Conservation (phyloP, 2,329 filamentous ascomycete genomes). For the Cryphonectria japonica region DNA sequence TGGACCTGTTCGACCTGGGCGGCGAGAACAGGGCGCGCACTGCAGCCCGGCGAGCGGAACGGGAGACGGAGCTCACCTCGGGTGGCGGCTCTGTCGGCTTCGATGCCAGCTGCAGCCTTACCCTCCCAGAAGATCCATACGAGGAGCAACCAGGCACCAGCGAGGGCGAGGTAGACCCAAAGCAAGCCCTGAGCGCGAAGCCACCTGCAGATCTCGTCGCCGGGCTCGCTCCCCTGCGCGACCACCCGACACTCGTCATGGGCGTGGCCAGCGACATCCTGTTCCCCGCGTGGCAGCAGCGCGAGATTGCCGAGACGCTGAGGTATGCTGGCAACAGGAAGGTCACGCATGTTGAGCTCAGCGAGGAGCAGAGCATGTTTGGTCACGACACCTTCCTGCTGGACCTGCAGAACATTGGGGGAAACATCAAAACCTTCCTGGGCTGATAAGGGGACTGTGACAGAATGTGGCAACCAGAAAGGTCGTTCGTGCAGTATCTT, state of each 20-base stretch:
- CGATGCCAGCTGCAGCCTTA: constrained; percentile 73
- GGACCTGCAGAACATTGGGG: constrained; percentile 89
- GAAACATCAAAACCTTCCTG: constrained; percentile 79
- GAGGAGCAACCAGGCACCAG: constrained; percentile 70
- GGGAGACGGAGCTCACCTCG: constrained; percentile 60
- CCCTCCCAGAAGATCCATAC: constrained; percentile 81
- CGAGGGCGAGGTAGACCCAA: constrained; percentile 39
- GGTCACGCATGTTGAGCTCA: constrained; percentile 88
- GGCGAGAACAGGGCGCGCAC: constrained; percentile 68
- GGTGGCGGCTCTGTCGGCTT: constrained; percentile 44
- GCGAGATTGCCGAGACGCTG: constrained; percentile 86
- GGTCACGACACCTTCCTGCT: constrained; percentile 96
- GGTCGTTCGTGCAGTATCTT: neutral
- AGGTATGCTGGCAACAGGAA: constrained; percentile 75
- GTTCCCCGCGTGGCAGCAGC: constrained; percentile 97
- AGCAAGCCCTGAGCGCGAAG: constrained; percentile 42
- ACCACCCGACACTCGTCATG: constrained; percentile 85
- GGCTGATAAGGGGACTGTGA: constrained; percentile 45
- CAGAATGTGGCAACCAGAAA: no score
- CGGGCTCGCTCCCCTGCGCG: constrained; percentile 71
- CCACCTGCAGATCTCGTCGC: constrained; percentile 80
- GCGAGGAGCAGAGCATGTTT: constrained; percentile 92
- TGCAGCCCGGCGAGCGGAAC: constrained; percentile 62
- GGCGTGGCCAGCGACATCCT: constrained; percentile 95
- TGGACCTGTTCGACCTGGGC: constrained; percentile 96